phyloP scores from a whole-genome alignment of 345 rosid species.

The Fremontodendron californicum region DNA sequence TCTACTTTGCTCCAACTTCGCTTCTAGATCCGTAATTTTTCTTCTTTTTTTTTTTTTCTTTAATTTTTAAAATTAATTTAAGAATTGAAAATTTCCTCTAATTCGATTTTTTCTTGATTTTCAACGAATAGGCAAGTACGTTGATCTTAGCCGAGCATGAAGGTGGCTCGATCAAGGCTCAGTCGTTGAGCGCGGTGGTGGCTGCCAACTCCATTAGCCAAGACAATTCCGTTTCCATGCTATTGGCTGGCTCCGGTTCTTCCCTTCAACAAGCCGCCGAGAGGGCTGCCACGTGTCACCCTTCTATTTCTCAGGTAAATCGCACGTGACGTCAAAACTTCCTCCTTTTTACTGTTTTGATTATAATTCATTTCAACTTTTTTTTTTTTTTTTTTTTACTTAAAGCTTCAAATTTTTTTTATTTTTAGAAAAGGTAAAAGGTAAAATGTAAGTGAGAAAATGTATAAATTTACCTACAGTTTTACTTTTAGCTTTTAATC shows the following conservation, averaged over 20 bases:
- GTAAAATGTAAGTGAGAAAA: too few relatives aligned
- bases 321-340: background rate
- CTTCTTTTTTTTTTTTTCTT: background rate
- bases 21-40: conserved; percentile 34
- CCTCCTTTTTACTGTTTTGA: background rate
- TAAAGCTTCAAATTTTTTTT: too few relatives aligned
- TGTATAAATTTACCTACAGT: too few relatives aligned
- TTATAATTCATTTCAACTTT: too few relatives aligned
- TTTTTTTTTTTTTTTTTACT: too few relatives aligned
- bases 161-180: conserved; percentile 59
- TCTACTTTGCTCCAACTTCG: background rate
- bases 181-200: conserved; percentile 64
- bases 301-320: conserved; percentile 68
- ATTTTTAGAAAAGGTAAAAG: too few relatives aligned
- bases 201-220: conserved; percentile 61
- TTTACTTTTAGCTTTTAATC: too few relatives aligned
- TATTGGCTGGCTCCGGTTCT: conserved; percentile 84
- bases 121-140: conserved; percentile 53
- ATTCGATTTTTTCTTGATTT: background rate
- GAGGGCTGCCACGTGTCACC: conserved; percentile 71
- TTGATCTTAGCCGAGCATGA: conserved; percentile 81
- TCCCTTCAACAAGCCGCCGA: conserved; percentile 70
- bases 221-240: conserved; percentile 54
- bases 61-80: background rate
- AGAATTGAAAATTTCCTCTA: background rate